Base-by-base conservation (phyloP, 2,329 filamentous ascomycete genomes). In the Emergomyces pasteurianus region DNA sequence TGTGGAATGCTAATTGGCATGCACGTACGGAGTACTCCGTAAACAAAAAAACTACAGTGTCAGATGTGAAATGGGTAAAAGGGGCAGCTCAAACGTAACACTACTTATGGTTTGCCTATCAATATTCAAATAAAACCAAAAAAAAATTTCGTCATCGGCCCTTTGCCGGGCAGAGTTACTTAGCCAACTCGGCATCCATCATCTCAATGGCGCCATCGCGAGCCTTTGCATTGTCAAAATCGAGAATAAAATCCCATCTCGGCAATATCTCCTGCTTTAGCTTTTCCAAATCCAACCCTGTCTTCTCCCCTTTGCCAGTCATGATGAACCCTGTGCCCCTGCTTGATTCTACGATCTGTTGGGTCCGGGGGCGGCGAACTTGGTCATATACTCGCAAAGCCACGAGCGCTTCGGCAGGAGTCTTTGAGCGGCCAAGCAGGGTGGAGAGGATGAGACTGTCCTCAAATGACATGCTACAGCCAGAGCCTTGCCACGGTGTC, bases 271-370 rank as follows among this genome's bases (percentile, higher is more conserved):
- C 28, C 34, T 53, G 16, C 18, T 5, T 36, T 36, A 36, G 28
- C 28, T 53, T 53, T 14, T 53, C 34, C n/a, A 36, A 14, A n/a
- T 53, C 50, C 50, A 36, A 10, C n/a, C 50, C 50, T 34, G n/a
- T 53, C 10, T 5, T n/a, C 34, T 53, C 50, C 28, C 50, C 50
- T 3, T 18, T 18, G 9, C 50, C 50, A 53, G 18, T n/a, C 28
- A 53, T n/a, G 3, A 53, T 53, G 8, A 21, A 10, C 18, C 50
- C 50, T 2, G 61, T 58, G 31, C 36, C 63, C 46, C 34, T 23
- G 57, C 79, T 81, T 58, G 75, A 80, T n/a, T 71, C 65, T 0
- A 80, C 77, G 0, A 81, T 64, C 69, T 73, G 77, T 62, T 79
- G 76, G 3, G 72, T 74, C 16, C 79, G 67, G 12, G 76, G 71